phyloP scores from a whole-genome alignment of 768 basidiomycete genomes.

The Boletellus ananiceps region DNA sequence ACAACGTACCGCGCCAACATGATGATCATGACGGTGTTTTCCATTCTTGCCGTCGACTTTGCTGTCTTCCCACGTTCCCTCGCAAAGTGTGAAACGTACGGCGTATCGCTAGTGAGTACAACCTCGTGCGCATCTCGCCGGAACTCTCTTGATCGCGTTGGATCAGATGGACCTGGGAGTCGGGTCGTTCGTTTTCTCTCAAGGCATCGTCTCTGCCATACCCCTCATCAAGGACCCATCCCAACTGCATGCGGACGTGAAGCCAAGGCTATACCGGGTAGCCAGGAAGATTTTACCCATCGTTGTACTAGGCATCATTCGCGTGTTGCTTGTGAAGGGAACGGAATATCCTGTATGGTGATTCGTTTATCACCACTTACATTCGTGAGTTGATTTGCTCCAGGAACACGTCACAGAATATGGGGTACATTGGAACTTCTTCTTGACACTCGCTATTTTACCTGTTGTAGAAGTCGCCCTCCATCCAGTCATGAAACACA shows the following conservation, averaged over 20 bases:
- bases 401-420: conserved; percentile 97
- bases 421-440: conserved; percentile 98
- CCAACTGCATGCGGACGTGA: conserved; percentile 45
- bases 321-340: conserved; percentile 86
- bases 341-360: conserved; percentile 85
- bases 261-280: conserved; percentile 47
- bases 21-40: conserved; percentile 88
- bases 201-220: conserved; percentile 87
- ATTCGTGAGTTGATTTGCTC: not conserved
- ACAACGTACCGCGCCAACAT: conserved; percentile 90
- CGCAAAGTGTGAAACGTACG: conserved; percentile 92
- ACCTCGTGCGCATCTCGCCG: not conserved
- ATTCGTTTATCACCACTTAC: not conserved
- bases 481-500: conserved; percentile 55
- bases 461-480: conserved; percentile 68
- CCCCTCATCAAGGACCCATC: conserved; percentile 64
- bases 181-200: conserved; percentile 95
- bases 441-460: conserved; percentile 83
- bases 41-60: conserved; percentile 96
- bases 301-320: conserved; percentile 64
- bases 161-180: conserved; percentile 95
- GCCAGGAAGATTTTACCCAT: conserved; percentile 63
- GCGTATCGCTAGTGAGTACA: conserved; percentile 78
- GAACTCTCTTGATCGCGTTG: not conserved
- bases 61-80: conserved; percentile 82